phyloP scores from a whole-genome alignment of 1,139 yeast species.

The Candida buenavistaensis region DNA sequence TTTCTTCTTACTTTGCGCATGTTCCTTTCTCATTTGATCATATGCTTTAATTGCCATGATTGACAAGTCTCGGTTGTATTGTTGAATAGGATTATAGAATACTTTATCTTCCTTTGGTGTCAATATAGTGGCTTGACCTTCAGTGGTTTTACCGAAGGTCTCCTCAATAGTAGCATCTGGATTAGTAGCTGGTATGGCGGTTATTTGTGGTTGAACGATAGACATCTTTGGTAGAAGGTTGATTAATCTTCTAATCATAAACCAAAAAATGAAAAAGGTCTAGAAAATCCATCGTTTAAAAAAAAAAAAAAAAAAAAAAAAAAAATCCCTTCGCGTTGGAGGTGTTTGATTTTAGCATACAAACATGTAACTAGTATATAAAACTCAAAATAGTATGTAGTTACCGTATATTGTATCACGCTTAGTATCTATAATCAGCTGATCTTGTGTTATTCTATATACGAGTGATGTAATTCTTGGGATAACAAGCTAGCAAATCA shows the following conservation, averaged over 20 bases:
- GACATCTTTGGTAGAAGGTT: slow-evolving; percentile 3
- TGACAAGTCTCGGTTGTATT: slow-evolving; percentile 89
- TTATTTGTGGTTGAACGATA: slow-evolving; percentile 1
- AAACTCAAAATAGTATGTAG: no score
- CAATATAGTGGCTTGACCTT: slow-evolving; percentile 79
- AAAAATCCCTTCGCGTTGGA: no score
- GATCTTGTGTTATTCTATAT: no score
- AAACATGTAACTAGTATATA: no score
- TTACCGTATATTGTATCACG: no score
- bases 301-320: not conserved
- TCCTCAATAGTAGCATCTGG: no score
- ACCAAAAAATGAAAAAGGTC: not conserved
- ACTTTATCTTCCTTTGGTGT: slow-evolving; percentile 81
- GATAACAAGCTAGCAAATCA: no score
- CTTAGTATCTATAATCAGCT: no score
- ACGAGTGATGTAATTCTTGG: no score
- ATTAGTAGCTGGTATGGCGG: slow-evolving; percentile 2
- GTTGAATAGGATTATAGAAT: slow-evolving; percentile 95
- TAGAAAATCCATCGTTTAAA: not conserved
- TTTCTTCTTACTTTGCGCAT: slow-evolving; percentile 20
- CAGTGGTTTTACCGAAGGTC: no score
- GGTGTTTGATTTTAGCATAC: no score
- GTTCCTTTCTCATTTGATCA: slow-evolving; percentile 49
- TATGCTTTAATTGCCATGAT: slow-evolving; percentile 85
- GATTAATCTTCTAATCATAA: slow-evolving; percentile 8